Percentiles rank a stretch among this genome's conserved stretches.
These are phyloP conservation scores for Lachancea kluyveri DNA, from an alignment of 805 yeast species.

Conservation along the genomic window DNA sequence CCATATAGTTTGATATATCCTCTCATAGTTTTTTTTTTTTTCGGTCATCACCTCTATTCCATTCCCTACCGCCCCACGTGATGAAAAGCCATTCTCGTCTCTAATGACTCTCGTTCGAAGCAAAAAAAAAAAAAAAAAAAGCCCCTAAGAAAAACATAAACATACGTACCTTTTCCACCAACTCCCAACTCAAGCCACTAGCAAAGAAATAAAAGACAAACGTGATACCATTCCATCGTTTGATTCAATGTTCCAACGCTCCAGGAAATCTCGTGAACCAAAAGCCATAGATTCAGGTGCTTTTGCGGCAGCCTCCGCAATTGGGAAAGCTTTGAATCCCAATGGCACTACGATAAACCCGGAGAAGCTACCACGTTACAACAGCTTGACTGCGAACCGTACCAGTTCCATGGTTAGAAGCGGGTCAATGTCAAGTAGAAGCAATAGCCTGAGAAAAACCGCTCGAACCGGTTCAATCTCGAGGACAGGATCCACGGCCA, in stretches of 20 bases:
- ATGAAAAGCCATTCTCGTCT: too few relatives aligned
- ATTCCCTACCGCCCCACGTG: too few relatives aligned
- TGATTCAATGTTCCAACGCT: slow-evolving; percentile 11
- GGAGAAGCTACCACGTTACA: slow-evolving; percentile 21
- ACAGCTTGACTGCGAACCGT: slow-evolving; percentile 10
- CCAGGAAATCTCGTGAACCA: slow-evolving; percentile 11
- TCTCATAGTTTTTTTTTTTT: too few relatives aligned
- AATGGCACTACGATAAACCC: slow-evolving; percentile 23
- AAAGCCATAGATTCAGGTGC: slow-evolving; percentile 39
- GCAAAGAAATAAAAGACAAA: too few relatives aligned
- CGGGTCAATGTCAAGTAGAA: slow-evolving; percentile 4
- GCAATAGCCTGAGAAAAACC: slow-evolving; percentile 3
- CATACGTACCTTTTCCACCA: too few relatives aligned
- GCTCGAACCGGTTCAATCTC: background rate
- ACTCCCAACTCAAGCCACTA: too few relatives aligned
- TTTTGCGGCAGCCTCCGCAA: slow-evolving; percentile 56
- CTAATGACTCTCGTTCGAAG: too few relatives aligned
- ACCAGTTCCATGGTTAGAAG: slow-evolving; percentile 9
- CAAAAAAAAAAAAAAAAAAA: too few relatives aligned
- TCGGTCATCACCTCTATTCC: too few relatives aligned
- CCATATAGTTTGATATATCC: too few relatives aligned
- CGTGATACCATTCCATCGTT: too few relatives aligned
- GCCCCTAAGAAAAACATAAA: too few relatives aligned
- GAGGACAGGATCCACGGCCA: slow-evolving; percentile 2
- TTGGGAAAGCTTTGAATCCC: slow-evolving; percentile 40